Conservation (phyloP, 148 eudicot genomes). For the Vaccinium darrowii region DNA sequence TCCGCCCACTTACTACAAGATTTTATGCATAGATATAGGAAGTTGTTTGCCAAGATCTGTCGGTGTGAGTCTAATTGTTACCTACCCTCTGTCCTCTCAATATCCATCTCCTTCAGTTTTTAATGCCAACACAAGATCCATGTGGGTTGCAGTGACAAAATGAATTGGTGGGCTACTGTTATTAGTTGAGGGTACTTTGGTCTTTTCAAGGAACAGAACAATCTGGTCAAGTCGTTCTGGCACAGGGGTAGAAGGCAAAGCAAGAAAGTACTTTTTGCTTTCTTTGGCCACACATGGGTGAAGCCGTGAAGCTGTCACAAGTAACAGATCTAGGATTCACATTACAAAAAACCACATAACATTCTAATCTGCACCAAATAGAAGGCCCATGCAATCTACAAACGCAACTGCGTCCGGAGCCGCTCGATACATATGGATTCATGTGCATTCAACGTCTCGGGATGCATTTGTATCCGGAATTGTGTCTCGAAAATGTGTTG, state of each 20-base stretch:
- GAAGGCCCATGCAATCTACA: neutral
- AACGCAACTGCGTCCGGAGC: no score
- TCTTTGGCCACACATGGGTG: neutral
- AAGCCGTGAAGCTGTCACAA: neutral
- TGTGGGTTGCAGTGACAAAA: neutral
- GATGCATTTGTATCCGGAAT: no score
- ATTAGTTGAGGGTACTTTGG: neutral
- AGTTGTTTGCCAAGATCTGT: neutral
- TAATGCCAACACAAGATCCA: neutral
- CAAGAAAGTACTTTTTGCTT: neutral
- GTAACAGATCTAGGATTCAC: neutral
- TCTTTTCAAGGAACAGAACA: neutral
- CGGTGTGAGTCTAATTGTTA: constrained; percentile 16
- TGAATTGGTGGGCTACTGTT: neutral
- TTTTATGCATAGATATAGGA: neutral
- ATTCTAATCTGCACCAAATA: neutral
- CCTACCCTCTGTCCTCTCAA: neutral
- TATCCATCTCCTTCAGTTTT: neutral
- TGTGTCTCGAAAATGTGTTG: no score
- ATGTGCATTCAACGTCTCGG: no score
- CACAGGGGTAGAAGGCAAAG: neutral
- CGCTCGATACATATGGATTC: no score
- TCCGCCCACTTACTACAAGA: neutral
- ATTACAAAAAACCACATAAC: neutral
- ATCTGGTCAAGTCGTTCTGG: neutral